phyloP scores from a whole-genome alignment of 768 basidiomycete genomes.

The Sistotremastrum suecicum region DNA sequence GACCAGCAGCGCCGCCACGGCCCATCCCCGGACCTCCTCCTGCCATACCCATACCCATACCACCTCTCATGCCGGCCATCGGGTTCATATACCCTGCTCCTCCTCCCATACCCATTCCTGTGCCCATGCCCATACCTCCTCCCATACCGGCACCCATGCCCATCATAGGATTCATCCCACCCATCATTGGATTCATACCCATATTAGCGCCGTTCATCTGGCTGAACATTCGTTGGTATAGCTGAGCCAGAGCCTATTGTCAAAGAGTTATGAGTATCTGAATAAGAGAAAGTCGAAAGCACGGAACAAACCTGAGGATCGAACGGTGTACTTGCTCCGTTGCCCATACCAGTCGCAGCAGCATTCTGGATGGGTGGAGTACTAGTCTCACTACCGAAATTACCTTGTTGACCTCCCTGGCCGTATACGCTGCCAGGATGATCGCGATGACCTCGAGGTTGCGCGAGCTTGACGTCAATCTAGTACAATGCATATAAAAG shows the following conservation, averaged over 20 bases:
- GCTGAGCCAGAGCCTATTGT: constrained; percentile 54
- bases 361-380: constrained; percentile 14
- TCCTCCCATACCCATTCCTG: constrained; percentile 9
- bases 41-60: constrained; percentile 23
- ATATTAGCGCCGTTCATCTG: constrained; percentile 47
- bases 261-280: too few relatives aligned
- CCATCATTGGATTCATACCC: constrained; percentile 38
- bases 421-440: constrained; percentile 34
- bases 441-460: constrained; percentile 75
- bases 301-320: constrained; percentile 46
- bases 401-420: constrained; percentile 16
- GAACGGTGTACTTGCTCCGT: constrained; percentile 39
- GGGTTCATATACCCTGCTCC: constrained; percentile 8
- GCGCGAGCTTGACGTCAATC: constrained; percentile 97
- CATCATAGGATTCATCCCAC: constrained; percentile 8
- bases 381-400: constrained; percentile 16
- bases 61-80: constrained; percentile 33
- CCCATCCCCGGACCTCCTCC: constrained; percentile 22
- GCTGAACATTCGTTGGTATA: constrained; percentile 94
- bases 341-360: constrained; percentile 22
- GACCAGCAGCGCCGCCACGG: constrained; percentile 21
- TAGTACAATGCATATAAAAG: constrained; percentile 16
- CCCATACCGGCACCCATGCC: constrained; percentile 5
- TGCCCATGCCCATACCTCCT: constrained; percentile 9
- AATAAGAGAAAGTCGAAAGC: too few relatives aligned